Evolutionary conservation across 2,329 filamentous ascomycete species (phyloP), one percentile per base, ranked within the genome.

Genomic region (Gnomoniopsis smithogilvyi): DNA sequence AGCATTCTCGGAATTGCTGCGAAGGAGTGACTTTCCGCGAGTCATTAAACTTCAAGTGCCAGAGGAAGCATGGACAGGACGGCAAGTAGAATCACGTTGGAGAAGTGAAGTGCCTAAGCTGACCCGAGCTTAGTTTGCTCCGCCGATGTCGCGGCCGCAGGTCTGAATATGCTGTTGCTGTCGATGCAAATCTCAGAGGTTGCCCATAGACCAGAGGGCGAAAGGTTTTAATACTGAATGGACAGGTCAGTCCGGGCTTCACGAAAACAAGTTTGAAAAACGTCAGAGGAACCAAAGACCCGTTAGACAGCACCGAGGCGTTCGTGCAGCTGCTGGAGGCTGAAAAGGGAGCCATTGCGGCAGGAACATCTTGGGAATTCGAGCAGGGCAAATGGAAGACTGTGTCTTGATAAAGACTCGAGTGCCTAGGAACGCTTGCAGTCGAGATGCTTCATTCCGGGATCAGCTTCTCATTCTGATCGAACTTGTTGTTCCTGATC

Each of bases 111-210:
- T 36, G 19, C 21, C 33, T 38, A 21, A 43, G 41, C 55, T 54
- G 46, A 34, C 52, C 22, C 2, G 8, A 43, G 11, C 30, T n/a
- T 36, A 62, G 53, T 38, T 54, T 15, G 53, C 50, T 4, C 55
- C 54, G 10, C 56, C 61, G 60, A 60, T 43, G 47, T 67, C 19
- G 55, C 56, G 24, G 63, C 67, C 34, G 62, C 64, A 3, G 64
- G 55, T 2, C 56, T 67, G 17, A 66, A 64, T 61, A 66, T 66
- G 64, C 50, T 64, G 51, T 58, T 60, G 21, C 41, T 66, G 34
- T 59, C 65, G 14, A 58, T 60, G 17, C 61, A 63, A 53, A 41
- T n/a, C 17, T 22, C 49, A 12, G 63, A 67, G 6, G 62, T 63
- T 19, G 47, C 52, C 8, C 15, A 19, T 0, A 2, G 12, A 10